Conservation (phyloP, 1,139 yeast genomes). For the Pichia inconspicua region DNA sequence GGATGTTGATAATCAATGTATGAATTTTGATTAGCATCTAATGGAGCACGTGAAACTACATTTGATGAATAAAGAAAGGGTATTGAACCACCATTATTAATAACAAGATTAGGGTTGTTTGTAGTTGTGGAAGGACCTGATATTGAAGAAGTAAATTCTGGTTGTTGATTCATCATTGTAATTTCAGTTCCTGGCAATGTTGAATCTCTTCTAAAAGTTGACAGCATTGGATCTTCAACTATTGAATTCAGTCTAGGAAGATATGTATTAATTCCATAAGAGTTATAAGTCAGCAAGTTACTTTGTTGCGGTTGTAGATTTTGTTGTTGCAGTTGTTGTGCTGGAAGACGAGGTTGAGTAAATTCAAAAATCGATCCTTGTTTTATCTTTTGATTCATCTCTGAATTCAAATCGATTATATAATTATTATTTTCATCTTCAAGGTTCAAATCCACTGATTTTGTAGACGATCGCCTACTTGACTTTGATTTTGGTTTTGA, state of each 20-base stretch:
- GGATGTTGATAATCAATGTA: conserved; percentile 3
- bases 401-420: not conserved
- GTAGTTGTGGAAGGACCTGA: not conserved
- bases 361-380: not conserved
- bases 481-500: not conserved
- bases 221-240: conserved; percentile 20
- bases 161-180: conserved; percentile 7
- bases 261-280: not conserved
- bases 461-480: not conserved
- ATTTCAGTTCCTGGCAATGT: conserved; percentile 11
- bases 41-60: conserved; percentile 21
- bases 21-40: conserved; percentile 13
- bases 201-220: conserved; percentile 20
- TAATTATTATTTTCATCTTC: not conserved
- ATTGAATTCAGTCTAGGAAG: conserved; percentile 20
- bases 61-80: conserved; percentile 15
- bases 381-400: not conserved
- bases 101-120: not conserved
- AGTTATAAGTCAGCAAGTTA: not conserved
- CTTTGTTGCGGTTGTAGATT: not conserved
- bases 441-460: not conserved
- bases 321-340: not conserved
- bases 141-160: not conserved
- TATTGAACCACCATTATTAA: conserved; percentile 1
- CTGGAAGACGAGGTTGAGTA: not conserved